Base-by-base conservation (phyloP, 176 grass and related monocot genomes). In the Ensete ventricosum region DNA sequence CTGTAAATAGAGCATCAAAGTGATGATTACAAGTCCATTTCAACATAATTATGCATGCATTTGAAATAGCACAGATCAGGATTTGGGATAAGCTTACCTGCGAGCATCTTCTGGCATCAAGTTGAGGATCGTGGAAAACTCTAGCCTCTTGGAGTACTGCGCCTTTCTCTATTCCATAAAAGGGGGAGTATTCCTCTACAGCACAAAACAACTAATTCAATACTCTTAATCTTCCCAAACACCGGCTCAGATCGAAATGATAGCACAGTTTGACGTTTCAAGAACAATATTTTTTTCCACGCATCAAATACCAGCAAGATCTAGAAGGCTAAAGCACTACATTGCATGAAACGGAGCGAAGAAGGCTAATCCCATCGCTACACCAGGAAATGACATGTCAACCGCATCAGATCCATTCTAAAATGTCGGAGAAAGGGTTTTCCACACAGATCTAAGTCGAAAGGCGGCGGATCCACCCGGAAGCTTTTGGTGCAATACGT, bases 131-230 rank as follows among this genome's bases (percentile, higher is more conserved):
- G 70, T 99, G 87, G 84, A 99, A 99, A 75, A 89, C 86, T 78
- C 91, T 87, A 11, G 91, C 96, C 87, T 99, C 96, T 88, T 99
- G 96, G 55, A 95, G 86, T 21, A 99, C 91, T 16, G 96, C 91
- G 24, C 96, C 96, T 83, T 99, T 99, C 84, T 99, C 96, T 73
- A 99, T 95, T 62, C 96, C 96, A 65, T 91, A 88, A 76, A 99
- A 99, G 8, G 96, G 91, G 62, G 91, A 93, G 82, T 94, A 99
- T 71, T 89, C 92, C 80, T 87, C 96, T 91, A 84, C 77, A 85
- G 20, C 26, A 60, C 57, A 80, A 53, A 22, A 69, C 69, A 59
- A 62, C 17, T 52, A 87, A 67, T 14, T 86, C 3, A 19, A 53
- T 16, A 78, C 48, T 78, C 54, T 23, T 70, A 50, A 10, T 74